Base-by-base conservation (phyloP, 768 basidiomycete species). In the Leccinum variicolor region DNA sequence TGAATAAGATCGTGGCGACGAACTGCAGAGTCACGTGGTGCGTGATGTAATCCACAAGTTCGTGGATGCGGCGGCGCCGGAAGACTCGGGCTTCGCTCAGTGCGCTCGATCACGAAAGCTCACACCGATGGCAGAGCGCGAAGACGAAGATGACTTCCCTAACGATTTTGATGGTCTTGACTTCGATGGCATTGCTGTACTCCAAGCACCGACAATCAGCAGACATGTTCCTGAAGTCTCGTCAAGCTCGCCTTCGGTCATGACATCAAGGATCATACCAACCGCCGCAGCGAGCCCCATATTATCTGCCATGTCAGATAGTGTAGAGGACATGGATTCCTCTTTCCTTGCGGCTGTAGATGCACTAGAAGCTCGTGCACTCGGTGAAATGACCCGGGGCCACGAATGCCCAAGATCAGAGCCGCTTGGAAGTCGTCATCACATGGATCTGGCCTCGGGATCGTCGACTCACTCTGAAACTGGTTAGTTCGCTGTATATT, bases 141-240 rank as follows among this genome's bases (percentile, higher is more conserved):
- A 64, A 31, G 65, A 63, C 1, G 73, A 74, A n/a, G 82, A 86
- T 63, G 79, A 84, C 54, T 88, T 81, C 56, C 79, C 78, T 0
- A 85, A 86, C 63, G 78, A 80, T 23, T 81, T 85, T 56, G 77
- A 77, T 4, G 78, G 77, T 15, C 47, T 84, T 21, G 75, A 79
- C 60, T 81, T 79, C 58, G 75, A 82, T 26, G 75, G 57, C 11
- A 55, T 76, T 21, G 70, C 76, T 9, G 72, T 53, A 52, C 68
- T 75, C 28, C 66, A 70, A 54, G 62, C 58, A 23, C 59, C 51
- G 6, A n/a, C 53, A 14, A 19, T 28, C 47, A 34, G 11, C 23
- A 47, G 39, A 41, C 10, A 11, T 28, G 17, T 45, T 57, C 48
- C 53, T 50, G 47, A 56, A 49, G 21, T 48, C 6, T 46, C 56